Base-by-base conservation (phyloP, 768 basidiomycete species). In the Tricholoma bakamatsutake region DNA sequence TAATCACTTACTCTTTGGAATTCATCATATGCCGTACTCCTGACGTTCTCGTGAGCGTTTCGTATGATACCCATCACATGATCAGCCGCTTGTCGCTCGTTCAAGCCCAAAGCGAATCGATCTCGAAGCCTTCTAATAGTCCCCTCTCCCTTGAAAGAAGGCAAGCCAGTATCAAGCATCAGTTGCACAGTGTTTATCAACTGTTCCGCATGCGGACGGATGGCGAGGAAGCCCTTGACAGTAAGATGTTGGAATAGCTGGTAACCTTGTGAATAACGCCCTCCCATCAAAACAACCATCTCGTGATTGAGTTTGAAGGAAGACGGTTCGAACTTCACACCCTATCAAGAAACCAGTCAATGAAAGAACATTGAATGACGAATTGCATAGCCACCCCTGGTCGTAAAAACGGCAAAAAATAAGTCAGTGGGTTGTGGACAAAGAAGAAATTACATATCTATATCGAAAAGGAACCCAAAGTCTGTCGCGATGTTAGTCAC, bases 271-370 rank as follows among this genome's bases (percentile, higher is more conserved):
- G 93, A 95, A 66, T 89, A 81, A 61, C 90, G 81, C 9, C 97
- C 97, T 49, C 97, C 97, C 97, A 99, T 99, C 31, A 98, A 74
- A 12, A 90, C 80, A 15, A 98, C 90, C 97, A 99, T 99, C 70
- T 99, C 97, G 68, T 98, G 95, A 57, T 93, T 97, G 49, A 99
- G 81, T 73, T 99, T 99, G 85, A 99, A 99, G 10, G 93, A 96
- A 67, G 79, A 89, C 0, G 97, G 96, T 66, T 99, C 97, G 67
- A 99, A 99, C 79, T 98, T 99, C 71, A 99, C 90, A 57, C 97
- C 93, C 93, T 93, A 62, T 5, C 4, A 17, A 5, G 39, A 21
- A 11, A 21, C 21, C 21, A 12, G 31, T 15, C 40, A 42, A 33
- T 58, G 8, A 46, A 37, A 53, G 59, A 48, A 31, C 61, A 21